A percentile compares a stretch with the other conserved stretches of the same genome.
Evolutionary conservation across 2,329 filamentous ascomycete species (phyloP).

Genomic region (Cryphonectria radicalis): DNA sequence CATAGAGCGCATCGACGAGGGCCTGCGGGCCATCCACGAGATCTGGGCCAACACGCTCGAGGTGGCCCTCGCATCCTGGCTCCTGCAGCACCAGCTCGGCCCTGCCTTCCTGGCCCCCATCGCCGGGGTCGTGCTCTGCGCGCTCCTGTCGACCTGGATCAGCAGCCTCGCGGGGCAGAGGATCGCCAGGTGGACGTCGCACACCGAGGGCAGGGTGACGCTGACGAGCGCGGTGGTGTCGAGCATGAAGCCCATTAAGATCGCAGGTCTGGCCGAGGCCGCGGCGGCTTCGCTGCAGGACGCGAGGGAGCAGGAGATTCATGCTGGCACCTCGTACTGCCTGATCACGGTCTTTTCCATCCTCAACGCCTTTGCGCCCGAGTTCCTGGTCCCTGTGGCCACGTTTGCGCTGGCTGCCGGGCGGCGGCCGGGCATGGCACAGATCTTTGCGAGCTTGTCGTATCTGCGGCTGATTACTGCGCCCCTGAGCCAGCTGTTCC

Average conservation of each 20-base stretch:
- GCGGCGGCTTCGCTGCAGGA: slow-evolving; percentile 38
- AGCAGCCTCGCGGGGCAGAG: slow-evolving; percentile 39
- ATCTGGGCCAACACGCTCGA: slow-evolving; percentile 31
- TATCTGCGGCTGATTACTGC: slow-evolving; percentile 25
- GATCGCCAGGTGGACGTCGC: slow-evolving; percentile 36
- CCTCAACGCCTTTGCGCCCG: slow-evolving; percentile 28
- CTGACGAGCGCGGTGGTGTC: slow-evolving; percentile 30
- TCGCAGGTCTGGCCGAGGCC: slow-evolving; percentile 27
- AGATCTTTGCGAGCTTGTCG: slow-evolving; percentile 25
- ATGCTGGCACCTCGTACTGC: slow-evolving; percentile 36
- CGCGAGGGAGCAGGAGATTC: slow-evolving; percentile 38
- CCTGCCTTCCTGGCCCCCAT: slow-evolving; percentile 20
- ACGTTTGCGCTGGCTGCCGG: slow-evolving; percentile 21
- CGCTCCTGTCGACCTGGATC: slow-evolving; percentile 33
- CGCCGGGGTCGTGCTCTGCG: slow-evolving; percentile 28
- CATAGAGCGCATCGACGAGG: slow-evolving; percentile 33
- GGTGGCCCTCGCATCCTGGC: slow-evolving; percentile 26
- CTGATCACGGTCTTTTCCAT: slow-evolving; percentile 29
- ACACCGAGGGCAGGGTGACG: slow-evolving; percentile 29
- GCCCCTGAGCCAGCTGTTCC: slow-evolving; percentile 30
- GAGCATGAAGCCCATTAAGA: slow-evolving; percentile 25
- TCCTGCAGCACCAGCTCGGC: slow-evolving; percentile 28
- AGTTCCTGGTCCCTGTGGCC: slow-evolving; percentile 15
- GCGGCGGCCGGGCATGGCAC: slow-evolving; percentile 7
- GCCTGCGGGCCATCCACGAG: slow-evolving; percentile 23